Evolutionary conservation across 2,329 filamentous ascomycete genomes (phyloP).

Genomic region (Aspergillus calidoustus): DNA sequence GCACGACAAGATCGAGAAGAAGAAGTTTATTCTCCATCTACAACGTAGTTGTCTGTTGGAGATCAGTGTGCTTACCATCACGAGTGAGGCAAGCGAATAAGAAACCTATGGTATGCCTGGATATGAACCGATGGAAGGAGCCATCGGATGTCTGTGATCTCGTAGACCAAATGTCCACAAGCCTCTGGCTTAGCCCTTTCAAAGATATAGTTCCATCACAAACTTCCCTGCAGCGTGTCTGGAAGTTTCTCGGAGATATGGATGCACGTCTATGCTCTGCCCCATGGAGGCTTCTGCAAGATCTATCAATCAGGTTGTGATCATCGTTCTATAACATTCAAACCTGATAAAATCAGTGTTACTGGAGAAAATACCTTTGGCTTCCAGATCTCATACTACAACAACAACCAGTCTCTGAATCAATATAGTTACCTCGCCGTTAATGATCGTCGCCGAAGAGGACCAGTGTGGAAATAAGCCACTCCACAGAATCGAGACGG

Average conservation of each 20-base stretch:
- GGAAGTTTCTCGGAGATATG: conserved; percentile 6
- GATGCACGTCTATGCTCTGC: not conserved
- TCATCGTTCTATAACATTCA: not conserved
- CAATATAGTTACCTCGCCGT: not conserved
- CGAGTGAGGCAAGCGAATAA: not conserved
- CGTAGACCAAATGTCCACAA: not conserved
- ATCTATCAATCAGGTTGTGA: not conserved
- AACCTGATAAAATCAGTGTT: not conserved
- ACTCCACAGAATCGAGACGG: conserved; percentile 7
- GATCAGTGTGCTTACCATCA: not conserved
- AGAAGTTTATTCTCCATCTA: not conserved
- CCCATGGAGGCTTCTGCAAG: conserved; percentile 2
- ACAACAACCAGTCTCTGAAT: not conserved
- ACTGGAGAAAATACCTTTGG: not conserved
- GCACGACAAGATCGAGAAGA: not conserved
- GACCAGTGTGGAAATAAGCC: conserved; percentile 10
- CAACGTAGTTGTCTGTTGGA: not conserved
- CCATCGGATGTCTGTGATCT: not conserved
- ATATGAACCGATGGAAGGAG: not conserved
- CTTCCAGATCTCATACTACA: not conserved
- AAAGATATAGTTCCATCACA: not conserved
- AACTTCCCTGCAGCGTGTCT: not conserved
- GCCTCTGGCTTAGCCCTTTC: not conserved
- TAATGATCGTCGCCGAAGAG: not conserved
- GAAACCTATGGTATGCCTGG: not conserved